Evolutionary conservation across 1,284 basidiomycete species (phyloP), one percentile per base, ranked within the genome.

Genomic region (Ceratobasidium sp.): DNA sequence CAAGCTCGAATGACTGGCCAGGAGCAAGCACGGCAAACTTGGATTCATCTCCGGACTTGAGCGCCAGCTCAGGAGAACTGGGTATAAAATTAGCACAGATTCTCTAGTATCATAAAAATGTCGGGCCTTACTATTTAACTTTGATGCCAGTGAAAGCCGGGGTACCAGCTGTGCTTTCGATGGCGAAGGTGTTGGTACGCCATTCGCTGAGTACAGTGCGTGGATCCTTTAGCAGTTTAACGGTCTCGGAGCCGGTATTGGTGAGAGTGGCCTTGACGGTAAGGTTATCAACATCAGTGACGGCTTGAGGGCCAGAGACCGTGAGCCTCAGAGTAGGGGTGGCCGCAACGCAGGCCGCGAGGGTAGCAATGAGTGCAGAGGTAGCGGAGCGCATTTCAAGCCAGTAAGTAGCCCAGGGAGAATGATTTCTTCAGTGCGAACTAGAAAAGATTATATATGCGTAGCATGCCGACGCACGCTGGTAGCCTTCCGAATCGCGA

Each of bases 131-230:
- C 64, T 67, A 67, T 39, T 67, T 67, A 23, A 67, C 64, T 30
- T 50, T 52, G 46, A 65, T 52, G 16, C 62, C 62, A 41, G 62
- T 65, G 32, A 65, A 65, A 18, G 64, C 48, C n/a, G 64, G 64
- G 28, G 50, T 28, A 10, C 64, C 64, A 55, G 50, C 50, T 3
- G 48, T 36, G 12, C 64, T 28, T 12, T 55, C 50, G 77, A 85
- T 83, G 72, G 71, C 57, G 78, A 85, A 86, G 48, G 82, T 81
- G 74, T 85, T 76, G 23, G 84, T 81, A 39, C 83, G 81, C 69
- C 84, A 74, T 57, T 79, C 79, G 69, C 80, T 79, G 46, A 71
- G 39, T 8, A 71, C 57, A 14, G 55, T 60, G 46, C 58, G 55
- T 9, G 69, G 69, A 36, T 71, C 69, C 30, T 71, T 71, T 6